Evolutionary conservation across 2,329 filamentous ascomycete species (phyloP).

Genomic region (Fusarium longipes): DNA sequence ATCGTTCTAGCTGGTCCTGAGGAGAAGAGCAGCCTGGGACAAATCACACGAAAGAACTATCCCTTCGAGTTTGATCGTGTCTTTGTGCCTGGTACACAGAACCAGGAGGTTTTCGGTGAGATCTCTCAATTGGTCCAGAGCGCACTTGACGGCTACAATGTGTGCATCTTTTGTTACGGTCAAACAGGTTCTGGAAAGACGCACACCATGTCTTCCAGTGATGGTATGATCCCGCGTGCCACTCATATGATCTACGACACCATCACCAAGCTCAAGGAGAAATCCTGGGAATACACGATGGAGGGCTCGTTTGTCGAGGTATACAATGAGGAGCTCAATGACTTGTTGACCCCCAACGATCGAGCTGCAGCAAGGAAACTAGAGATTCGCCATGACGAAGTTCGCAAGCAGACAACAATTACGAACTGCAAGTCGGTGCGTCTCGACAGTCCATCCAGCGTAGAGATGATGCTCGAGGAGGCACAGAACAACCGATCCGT

Average conservation of each 20-base stretch:
- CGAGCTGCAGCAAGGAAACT: conserved; percentile 80
- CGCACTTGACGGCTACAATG: conserved; percentile 96
- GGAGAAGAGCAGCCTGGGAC: conserved; percentile 82
- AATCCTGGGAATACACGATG: conserved; percentile 95
- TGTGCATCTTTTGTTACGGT: conserved; percentile 98
- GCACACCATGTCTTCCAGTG: conserved; percentile 88
- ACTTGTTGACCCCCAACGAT: conserved; percentile 72
- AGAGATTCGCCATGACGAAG: conserved; percentile 87
- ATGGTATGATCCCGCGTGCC: conserved; percentile 95
- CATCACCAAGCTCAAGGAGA: conserved; percentile 83
- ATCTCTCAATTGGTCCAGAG: conserved; percentile 97
- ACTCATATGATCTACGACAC: conserved; percentile 95
- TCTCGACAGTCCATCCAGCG: conserved; percentile 82
- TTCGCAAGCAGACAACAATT: conserved; percentile 83
- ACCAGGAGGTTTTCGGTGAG: conserved; percentile 91
- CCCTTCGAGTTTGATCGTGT: conserved; percentile 94
- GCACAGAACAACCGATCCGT: conserved; percentile 90
- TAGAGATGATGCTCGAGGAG: conserved; percentile 81
- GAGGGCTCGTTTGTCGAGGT: conserved; percentile 96
- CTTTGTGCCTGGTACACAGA: conserved; percentile 81
- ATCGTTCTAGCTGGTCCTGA: conserved; percentile 86
- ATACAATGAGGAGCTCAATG: conserved; percentile 97
- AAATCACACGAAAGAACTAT: conserved; percentile 80
- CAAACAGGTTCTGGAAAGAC: conserved; percentile 98
- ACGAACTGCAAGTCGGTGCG: conserved; percentile 81